Conservation (phyloP, 2,329 filamentous ascomycete genomes). For the Massarina eburnea region DNA sequence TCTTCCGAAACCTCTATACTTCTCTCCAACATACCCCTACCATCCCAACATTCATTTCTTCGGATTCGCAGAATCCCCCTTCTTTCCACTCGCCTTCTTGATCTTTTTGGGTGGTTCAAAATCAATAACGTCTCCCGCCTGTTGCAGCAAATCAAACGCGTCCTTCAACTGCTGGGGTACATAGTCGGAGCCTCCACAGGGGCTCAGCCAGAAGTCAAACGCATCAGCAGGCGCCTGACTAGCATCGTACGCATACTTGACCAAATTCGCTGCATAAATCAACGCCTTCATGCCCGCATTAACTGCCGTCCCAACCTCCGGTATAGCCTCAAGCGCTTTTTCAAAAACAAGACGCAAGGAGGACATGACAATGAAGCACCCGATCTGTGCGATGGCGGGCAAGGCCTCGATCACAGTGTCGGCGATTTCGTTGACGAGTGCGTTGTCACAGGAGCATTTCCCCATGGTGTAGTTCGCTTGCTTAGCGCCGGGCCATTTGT, state of each 20-base stretch:
- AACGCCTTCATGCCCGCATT: background rate
- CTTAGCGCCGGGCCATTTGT: background rate
- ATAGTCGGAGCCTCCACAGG: background rate
- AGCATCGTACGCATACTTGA: background rate
- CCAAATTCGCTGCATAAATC: background rate
- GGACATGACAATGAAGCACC: background rate
- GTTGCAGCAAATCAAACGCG: background rate
- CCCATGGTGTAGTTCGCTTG: background rate
- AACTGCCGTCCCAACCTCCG: background rate
- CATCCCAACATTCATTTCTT: no score
- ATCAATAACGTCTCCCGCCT: background rate
- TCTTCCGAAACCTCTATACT: no score
- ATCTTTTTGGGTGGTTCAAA: background rate
- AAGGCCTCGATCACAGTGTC: background rate
- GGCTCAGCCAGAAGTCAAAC: background rate
- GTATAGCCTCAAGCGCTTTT: background rate
- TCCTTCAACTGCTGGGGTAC: background rate
- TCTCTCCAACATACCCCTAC: no score
- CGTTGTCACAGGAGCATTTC: background rate
- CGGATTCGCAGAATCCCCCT: constrained; percentile 8
- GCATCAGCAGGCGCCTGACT: background rate
- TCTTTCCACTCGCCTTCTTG: background rate
- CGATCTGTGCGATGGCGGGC: background rate
- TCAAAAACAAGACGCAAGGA: background rate
- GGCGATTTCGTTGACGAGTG: background rate